These are phyloP conservation scores for Cercospora sojina DNA, from an alignment of 2,329 filamentous ascomycete genomes.

Conservation along the genomic window DNA sequence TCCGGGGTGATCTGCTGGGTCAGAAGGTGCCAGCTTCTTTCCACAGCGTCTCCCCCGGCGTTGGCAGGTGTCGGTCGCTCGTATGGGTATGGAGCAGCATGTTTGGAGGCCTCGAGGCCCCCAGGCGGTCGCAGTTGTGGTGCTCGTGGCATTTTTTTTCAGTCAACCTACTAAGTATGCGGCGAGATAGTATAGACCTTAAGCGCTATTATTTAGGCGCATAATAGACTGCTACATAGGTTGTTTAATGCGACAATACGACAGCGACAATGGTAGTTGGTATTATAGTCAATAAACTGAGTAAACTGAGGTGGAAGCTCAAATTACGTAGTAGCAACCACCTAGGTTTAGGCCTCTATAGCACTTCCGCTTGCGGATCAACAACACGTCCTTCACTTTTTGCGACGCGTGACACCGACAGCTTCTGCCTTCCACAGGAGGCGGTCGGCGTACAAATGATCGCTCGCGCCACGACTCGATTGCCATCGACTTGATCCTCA, in stretches of 20 bases:
- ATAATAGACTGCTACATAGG: background rate
- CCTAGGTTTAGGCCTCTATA: too few species aligned
- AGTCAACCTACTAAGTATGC: too few species aligned
- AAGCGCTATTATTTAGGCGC: background rate
- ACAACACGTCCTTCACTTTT: slow-evolving; percentile 2
- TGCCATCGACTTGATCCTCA: background rate
- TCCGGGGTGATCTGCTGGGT: too few species aligned
- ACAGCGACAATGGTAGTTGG: background rate
- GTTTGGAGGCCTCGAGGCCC: too few species aligned
- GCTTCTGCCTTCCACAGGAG: background rate
- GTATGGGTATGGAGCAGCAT: too few species aligned
- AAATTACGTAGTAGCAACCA: too few species aligned
- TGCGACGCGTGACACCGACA: background rate
- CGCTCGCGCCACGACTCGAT: background rate
- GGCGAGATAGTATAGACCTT: background rate
- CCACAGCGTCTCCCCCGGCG: too few species aligned
- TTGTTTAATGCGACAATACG: background rate
- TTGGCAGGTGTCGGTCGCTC: too few species aligned
- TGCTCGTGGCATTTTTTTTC: too few species aligned
- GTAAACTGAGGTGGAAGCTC: background rate
- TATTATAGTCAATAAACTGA: background rate
- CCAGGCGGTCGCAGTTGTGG: too few species aligned
- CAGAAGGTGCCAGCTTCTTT: too few species aligned
- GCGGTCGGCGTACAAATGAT: background rate
- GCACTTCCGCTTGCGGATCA: background rate